phyloP scores from a whole-genome alignment of 768 basidiomycete species.

The Pisolithus marmoratus region DNA sequence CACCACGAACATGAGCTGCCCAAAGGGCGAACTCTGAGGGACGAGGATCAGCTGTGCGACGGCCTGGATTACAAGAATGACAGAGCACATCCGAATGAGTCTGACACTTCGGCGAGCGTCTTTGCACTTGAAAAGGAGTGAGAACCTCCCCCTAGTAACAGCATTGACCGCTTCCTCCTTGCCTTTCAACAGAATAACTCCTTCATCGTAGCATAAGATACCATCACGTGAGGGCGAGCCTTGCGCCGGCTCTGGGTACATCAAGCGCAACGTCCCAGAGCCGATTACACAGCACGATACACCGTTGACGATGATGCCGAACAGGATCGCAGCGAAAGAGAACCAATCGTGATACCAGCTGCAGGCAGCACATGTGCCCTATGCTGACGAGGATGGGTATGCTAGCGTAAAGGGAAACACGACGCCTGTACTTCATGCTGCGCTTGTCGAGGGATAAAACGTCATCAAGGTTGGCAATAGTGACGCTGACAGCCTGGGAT shows the following conservation, averaged over 20 bases:
- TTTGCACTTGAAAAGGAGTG: not conserved
- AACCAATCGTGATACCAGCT: constrained; percentile 25
- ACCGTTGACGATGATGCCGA: constrained; percentile 28
- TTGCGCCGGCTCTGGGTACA: constrained; percentile 6
- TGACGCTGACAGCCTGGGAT: constrained; percentile 9
- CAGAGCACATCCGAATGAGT: too few species aligned
- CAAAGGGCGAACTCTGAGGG: constrained; percentile 15
- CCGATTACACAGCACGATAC: constrained; percentile 22
- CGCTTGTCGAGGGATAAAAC: constrained; percentile 1
- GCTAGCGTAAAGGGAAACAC: constrained; percentile 2
- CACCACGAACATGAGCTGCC: constrained; percentile 31
- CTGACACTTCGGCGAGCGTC: constrained; percentile 1
- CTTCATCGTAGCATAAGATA: not conserved
- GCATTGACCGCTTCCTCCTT: too few species aligned
- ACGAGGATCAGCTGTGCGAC: too few species aligned
- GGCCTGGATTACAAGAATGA: too few species aligned
- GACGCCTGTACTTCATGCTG: not conserved
- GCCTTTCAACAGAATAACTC: too few species aligned
- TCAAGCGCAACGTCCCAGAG: constrained; percentile 15
- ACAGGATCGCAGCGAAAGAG: constrained; percentile 22
- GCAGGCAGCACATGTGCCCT: constrained; percentile 18
- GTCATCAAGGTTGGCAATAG: constrained; percentile 12
- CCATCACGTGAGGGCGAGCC: constrained; percentile 23
- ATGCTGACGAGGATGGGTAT: constrained; percentile 24
- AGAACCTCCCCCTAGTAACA: too few species aligned